Base-by-base conservation (phyloP, 192 early-diverging fungal genomes). In the Coemansia biformis region DNA sequence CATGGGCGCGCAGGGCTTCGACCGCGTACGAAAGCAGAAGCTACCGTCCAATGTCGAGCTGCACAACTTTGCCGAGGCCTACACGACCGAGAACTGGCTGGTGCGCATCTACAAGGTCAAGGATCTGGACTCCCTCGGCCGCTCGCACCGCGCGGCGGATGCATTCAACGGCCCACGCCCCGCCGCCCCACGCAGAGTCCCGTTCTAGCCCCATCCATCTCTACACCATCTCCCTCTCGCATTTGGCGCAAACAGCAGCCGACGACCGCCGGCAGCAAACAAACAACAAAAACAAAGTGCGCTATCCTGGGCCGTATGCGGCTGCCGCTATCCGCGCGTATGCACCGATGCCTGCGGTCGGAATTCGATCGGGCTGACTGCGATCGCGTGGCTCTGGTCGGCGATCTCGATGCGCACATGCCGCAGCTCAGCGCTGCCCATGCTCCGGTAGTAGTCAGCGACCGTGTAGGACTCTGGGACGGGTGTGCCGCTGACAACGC, bases 101-200 rank as follows among this genome's bases (percentile, higher is more conserved):
- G 97, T 98, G 24, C 86, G 97, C 34, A 95, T 99, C 47, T 99
- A 94, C 79, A 82, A 90, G 57, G 94, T 99, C 74, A 99, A 99
- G 75, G 82, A 88, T 29, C 78, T 89, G 51, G 97, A 99, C 68
- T 88, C 85, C 61, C 69, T 98, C 5, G 97, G 97, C 7, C 82
- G 95, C 44, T 57, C 31, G 16, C 70, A 74, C 32, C 59, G 48
- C 12, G 44, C 36, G 1, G 70, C 48, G 3, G 46, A 58, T 10
- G 26, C 40, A 5, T 50, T 74, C 10, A 38, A 49, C 17, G 49
- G 49, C 3, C 32, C 45, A 17, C 23, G 13, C 14, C 14, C 43
- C 15, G 28, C 23, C 8, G 43, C 43, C 8, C 22, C 24, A 2
- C 24, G 24, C 24, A 26, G 30, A 12, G 16, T 31, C 30, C 28